Percentiles rank a stretch among this genome's conserved stretches.
phyloP scores from a whole-genome alignment of 192 early-diverging fungal genomes.

The Coemansia sp. region DNA sequence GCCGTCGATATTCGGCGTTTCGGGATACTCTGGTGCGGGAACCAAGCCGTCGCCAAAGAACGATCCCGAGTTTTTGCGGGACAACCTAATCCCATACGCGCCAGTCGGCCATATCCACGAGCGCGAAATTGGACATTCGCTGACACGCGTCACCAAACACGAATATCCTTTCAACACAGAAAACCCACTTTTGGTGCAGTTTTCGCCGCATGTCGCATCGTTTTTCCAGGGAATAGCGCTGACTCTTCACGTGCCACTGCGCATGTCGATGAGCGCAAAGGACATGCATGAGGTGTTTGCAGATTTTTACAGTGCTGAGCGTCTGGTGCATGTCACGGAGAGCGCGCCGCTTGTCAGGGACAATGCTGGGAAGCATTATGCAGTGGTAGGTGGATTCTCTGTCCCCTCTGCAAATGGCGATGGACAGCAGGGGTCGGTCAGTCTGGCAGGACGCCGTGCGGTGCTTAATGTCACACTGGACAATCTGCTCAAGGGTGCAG shows the following conservation, averaged over 20 bases:
- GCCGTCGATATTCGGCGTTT: conserved; percentile 92
- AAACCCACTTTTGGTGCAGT: conserved; percentile 64
- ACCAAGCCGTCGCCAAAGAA: conserved; percentile 97
- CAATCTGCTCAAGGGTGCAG: conserved; percentile 97
- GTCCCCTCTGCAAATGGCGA: conserved; percentile 60
- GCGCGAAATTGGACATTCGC: conserved; percentile 82
- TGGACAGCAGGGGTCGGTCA: conserved; percentile 10
- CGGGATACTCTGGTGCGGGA: conserved; percentile 98
- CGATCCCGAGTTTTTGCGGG: conserved; percentile 79
- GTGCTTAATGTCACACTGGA: conserved; percentile 93
- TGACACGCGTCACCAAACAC: conserved; percentile 33
- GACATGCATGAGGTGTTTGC: conserved; percentile 74
- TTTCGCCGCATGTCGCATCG: conserved; percentile 88
- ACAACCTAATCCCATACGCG: conserved; percentile 92
- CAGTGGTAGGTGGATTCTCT: conserved; percentile 90
- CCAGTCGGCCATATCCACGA: conserved; percentile 97
- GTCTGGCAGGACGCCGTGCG: conserved; percentile 67
- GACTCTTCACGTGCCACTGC: conserved; percentile 86
- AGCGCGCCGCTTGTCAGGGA: conserved; percentile 84
- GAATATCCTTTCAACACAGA: conserved; percentile 6
- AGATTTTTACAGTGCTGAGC: conserved; percentile 76
- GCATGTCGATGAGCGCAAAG: conserved; percentile 66
- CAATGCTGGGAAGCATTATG: conserved; percentile 87
- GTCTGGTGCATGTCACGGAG: conserved; percentile 77
- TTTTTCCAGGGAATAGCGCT: conserved; percentile 94